These are phyloP conservation scores for Atkinsonella texensis DNA, from an alignment of 2,329 filamentous ascomycete species.

Conservation along the genomic window DNA sequence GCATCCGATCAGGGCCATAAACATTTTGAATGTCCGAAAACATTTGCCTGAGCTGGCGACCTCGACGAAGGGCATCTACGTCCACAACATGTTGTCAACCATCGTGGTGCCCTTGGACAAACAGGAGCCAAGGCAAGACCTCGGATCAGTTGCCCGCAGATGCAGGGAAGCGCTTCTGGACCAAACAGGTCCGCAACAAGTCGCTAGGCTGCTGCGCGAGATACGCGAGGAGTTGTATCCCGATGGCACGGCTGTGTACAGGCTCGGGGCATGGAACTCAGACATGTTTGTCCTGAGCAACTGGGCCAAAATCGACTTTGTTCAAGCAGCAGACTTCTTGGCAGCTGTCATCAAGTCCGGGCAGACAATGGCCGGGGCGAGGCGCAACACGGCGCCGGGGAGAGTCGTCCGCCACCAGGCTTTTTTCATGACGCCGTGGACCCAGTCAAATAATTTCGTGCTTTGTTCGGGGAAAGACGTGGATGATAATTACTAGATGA, in stretches of 20 bases:
- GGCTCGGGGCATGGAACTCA: constrained; percentile 20
- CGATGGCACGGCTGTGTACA: constrained; percentile 11
- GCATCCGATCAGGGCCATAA: constrained; percentile 13
- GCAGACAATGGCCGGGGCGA: constrained; percentile 1
- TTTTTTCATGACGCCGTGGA: constrained; percentile 3
- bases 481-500: constrained; percentile 17
- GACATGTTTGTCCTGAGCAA: constrained; percentile 26
- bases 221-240: constrained; percentile 10
- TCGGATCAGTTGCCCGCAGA: constrained; percentile 17
- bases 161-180: constrained; percentile 21
- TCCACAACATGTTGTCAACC: constrained; percentile 16
- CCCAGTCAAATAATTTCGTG: constrained; percentile 8
- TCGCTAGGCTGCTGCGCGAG: constrained; percentile 16
- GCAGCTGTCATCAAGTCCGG: constrained; percentile 13
- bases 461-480: constrained; percentile 17
- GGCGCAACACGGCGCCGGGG: constrained; percentile 11
- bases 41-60: constrained; percentile 12
- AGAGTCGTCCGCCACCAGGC: constrained; percentile 10
- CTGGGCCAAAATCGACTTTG: constrained; percentile 25
- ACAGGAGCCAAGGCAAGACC: constrained; percentile 9
- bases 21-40: constrained; percentile 16
- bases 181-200: constrained; percentile 22
- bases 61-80: constrained; percentile 11
- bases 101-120: constrained; percentile 15
- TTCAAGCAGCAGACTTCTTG: constrained; percentile 24